Base-by-base conservation (phyloP, 2,329 filamentous ascomycete genomes). In the Calycina herbarum region DNA sequence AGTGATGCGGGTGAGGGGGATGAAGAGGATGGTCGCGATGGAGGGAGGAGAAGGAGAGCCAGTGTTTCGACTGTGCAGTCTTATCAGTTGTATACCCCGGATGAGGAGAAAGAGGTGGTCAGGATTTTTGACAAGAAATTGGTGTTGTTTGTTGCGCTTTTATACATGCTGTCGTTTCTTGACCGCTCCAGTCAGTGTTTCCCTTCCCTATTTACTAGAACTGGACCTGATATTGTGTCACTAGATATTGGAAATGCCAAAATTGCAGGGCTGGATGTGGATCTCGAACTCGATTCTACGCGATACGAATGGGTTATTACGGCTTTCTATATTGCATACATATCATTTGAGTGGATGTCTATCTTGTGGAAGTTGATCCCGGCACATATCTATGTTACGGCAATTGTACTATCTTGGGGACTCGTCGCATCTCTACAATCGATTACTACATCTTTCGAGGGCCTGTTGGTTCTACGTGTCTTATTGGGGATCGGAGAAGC, bases 91-190 rank as follows among this genome's bases (percentile, higher is more conserved):
- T 87, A 85, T 71, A 86, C 83, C 0, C 80, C 81, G 1, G 89
- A 93, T 63, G 93, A 97, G 76, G 93, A 96, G 75, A 79, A 77
- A 27, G 80, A 82, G 3, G 88, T 96, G 8, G 82, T 93, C 64
- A 83, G 82, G 73, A 93, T 91, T 78, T 87, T 97, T 71, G 93
- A 97, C 76, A 82, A 86, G 64, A 86, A 84, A 69, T 83, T 97
- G 62, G 92, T 96, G 5, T 76, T 91, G 0, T 96, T 97, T 75
- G 84, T 97, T 69, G 90, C 92, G 11, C 76, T 94, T 66, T 82
- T 97, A 13, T 97, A 95, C 76, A 85, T 96, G 82, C 81, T 97
- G 68, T 90, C 89, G 68, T 97, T 96, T 75, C 79, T 97, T 70
- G 93, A 97, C 77, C 85, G 93, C 70, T 94, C 91, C 20, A 96